phyloP scores from a whole-genome alignment of 2,329 filamentous ascomycete species.

The Madurella mycetomatis region DNA sequence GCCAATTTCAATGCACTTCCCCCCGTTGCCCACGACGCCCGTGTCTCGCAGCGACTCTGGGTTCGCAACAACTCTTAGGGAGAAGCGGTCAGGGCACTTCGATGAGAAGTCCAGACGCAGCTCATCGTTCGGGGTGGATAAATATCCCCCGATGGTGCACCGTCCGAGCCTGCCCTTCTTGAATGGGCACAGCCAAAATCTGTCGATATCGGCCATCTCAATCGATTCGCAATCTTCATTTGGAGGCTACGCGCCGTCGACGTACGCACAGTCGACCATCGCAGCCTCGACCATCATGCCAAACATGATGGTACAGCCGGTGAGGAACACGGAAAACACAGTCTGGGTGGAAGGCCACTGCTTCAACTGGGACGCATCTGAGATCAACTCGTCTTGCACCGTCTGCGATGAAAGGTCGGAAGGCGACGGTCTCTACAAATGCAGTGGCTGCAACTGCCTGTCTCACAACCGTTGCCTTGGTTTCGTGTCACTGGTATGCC shows the following conservation, averaged over 20 bases:
- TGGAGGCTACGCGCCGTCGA: constrained; percentile 70
- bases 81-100: constrained; percentile 93
- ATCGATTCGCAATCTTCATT: constrained; percentile 67
- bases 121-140: constrained; percentile 84
- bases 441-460: constrained; percentile 57
- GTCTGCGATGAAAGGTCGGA: constrained; percentile 73
- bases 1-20: constrained; percentile 73
- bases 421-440: constrained; percentile 70
- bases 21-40: constrained; percentile 68
- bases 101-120: constrained; percentile 74
- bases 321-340: constrained; percentile 71
- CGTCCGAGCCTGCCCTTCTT: constrained; percentile 72
- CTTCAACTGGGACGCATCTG: constrained; percentile 60
- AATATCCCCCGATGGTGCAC: constrained; percentile 54
- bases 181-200: constrained; percentile 56
- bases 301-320: constrained; percentile 73
- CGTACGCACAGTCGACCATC: constrained; percentile 80
- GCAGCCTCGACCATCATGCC: constrained; percentile 86
- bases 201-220: constrained; percentile 57
- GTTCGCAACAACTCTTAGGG: constrained; percentile 78
- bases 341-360: constrained; percentile 85
- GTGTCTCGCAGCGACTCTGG: constrained; percentile 90
- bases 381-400: constrained; percentile 59
- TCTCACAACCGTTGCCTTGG: constrained; percentile 59
- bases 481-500: constrained; percentile 60